phyloP scores from a whole-genome alignment of 2,329 filamentous ascomycete genomes.

The Gaeumannomyces sp. region DNA sequence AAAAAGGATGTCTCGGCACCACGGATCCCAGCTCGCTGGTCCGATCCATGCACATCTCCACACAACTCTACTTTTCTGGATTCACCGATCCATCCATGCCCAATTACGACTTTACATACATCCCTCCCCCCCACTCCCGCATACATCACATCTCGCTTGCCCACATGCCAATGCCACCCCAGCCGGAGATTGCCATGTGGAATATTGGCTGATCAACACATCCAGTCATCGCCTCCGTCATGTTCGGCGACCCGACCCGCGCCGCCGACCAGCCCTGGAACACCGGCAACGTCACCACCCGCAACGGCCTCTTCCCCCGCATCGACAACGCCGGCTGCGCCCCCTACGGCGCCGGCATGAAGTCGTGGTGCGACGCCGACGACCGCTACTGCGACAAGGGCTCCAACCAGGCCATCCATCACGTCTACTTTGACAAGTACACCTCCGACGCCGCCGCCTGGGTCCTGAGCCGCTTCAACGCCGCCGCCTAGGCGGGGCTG shows the following conservation, averaged over 20 bases:
- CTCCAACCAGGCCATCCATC: slow-evolving; percentile 15
- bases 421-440: slow-evolving; percentile 21
- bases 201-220: not conserved
- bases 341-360: slow-evolving; percentile 16
- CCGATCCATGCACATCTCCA: not conserved
- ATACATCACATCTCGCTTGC: too few species aligned
- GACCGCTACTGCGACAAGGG: slow-evolving; percentile 22
- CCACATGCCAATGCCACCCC: not conserved
- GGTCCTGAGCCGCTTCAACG: slow-evolving; percentile 17
- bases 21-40: not conserved
- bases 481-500: not conserved
- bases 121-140: too few species aligned
- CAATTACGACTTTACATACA: too few species aligned
- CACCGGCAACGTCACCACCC: slow-evolving; percentile 2
- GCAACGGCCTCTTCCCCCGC: slow-evolving; percentile 18
- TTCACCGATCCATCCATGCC: not conserved
- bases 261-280: slow-evolving; percentile 5
- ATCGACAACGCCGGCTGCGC: slow-evolving; percentile 17
- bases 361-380: slow-evolving; percentile 20
- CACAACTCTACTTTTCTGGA: not conserved
- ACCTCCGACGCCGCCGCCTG: slow-evolving; percentile 18
- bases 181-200: not conserved
- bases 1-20: not conserved
- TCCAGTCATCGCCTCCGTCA: slow-evolving; percentile 5
- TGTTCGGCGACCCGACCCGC: slow-evolving; percentile 8